phyloP scores from a whole-genome alignment of 78 protist species.

The Dictyostelium brefeldianum region DNA sequence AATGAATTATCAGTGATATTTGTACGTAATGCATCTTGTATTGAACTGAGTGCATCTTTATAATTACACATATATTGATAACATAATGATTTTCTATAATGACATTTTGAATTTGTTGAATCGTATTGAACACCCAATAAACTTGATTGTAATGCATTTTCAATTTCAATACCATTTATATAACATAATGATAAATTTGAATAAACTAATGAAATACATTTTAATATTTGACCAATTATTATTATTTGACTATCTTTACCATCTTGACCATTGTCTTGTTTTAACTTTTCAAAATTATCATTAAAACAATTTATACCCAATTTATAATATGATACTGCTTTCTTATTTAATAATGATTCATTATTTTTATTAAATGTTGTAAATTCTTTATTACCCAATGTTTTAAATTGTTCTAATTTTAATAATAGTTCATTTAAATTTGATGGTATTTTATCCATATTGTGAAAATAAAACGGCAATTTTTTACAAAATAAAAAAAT shows the following conservation, averaged over 20 bases:
- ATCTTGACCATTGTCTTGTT: not conserved
- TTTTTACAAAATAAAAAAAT: constrained; percentile 7
- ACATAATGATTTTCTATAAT: constrained; percentile 25
- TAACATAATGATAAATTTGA: constrained; percentile 5
- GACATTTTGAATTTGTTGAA: constrained; percentile 13
- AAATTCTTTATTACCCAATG: not conserved
- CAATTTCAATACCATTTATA: not conserved
- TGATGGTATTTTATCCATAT: not conserved
- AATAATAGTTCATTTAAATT: not conserved
- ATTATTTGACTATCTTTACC: not conserved
- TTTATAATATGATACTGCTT: not conserved
- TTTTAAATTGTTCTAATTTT: not conserved
- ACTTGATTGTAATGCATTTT: constrained; percentile 17
- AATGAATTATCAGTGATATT: not conserved
- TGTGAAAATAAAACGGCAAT: too few relatives aligned
- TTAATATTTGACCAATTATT: not conserved
- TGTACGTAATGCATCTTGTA: not conserved
- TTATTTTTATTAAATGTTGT: not conserved
- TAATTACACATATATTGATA: not conserved
- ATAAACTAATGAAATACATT: constrained; percentile 1
- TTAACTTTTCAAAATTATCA: not conserved
- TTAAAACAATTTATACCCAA: not conserved
- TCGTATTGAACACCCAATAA: not conserved
- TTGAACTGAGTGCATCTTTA: not conserved
- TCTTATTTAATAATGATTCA: not conserved